Base-by-base conservation (phyloP, 352 stramenopile species). In the Globisporangium megalacanthum region DNA sequence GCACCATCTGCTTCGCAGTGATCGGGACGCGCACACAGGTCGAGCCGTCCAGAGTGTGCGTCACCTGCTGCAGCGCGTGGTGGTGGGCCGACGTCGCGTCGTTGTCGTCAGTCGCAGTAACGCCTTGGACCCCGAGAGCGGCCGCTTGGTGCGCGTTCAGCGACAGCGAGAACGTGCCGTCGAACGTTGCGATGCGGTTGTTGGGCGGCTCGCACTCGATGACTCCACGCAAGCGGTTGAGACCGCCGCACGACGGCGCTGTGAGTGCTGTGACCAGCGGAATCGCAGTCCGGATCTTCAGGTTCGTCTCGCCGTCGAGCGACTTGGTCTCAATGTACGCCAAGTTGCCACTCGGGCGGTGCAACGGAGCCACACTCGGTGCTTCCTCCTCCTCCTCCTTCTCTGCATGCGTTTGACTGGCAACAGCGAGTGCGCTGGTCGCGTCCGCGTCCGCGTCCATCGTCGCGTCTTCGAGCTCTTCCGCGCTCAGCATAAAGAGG, bases 281-380 rank as follows among this genome's bases (percentile, higher is more conserved):
- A 20, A 91, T 88, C 15, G 75, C 79, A 2, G 79, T 86, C 9
- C 83, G 84, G 49, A 94, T 88, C 59, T 94, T 94, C 6, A 94
- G 62, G 35, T 94, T 92, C 13, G 84, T 94, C 63, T 94, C 84
- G 13, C 84, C 84, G 54, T 94, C 84, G 31, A 94, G 59, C 11
- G 82, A 91, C 60, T 94, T 94, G 33, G 84, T 94, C 56, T 94
- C 83, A 46, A 94, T 79, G 55, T 95, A 96, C 29, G 78, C 84
- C 19, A 91, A 50, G 51, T 73, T 77, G 11, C 67, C 73, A 20
- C 68, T 61, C 6, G 52, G 60, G 35, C 46, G 47, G 20, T 59
- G 49, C 37, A 29, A 29, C 1, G 25, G 25, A 1, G 4, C 25
- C 25, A 29, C 25, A 29, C 25, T 29, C 25, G 25, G 25, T 29